phyloP scores from a whole-genome alignment of 352 stramenopile species.

The Blastocystis sp. region DNA sequence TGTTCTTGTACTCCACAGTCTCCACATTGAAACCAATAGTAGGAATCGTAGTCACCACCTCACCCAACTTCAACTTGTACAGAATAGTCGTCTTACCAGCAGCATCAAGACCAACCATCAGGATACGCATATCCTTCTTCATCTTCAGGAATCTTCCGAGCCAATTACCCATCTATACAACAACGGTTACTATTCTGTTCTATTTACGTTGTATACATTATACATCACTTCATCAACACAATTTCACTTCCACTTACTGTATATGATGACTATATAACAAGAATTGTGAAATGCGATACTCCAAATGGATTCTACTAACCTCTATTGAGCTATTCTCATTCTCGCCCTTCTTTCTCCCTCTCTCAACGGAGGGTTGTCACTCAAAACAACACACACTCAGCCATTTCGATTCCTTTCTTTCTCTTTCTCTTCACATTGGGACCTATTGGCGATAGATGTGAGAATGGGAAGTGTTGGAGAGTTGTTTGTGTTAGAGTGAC shows the following conservation, averaged over 20 bases:
- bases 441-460: neutral
- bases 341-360: no score
- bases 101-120: conserved; percentile 89
- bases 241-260: no score
- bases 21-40: conserved; percentile 94
- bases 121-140: conserved; percentile 84
- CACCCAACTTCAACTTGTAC: conserved; percentile 86
- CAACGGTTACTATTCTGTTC: neutral
- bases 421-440: no score
- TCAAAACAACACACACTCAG: no score
- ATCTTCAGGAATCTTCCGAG: conserved; percentile 59
- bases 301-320: no score
- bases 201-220: no score
- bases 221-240: no score
- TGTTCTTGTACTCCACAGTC: conserved; percentile 99
- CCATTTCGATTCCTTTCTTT: no score
- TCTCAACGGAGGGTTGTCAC: no score
- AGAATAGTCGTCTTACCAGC: conserved; percentile 92
- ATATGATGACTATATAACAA: no score
- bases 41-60: conserved; percentile 87
- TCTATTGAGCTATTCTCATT: no score
- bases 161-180: conserved; percentile 66
- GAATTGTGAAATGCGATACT: no score
- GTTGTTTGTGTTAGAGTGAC: neutral
- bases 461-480: neutral